Evolutionary conservation across 2,329 filamentous ascomycete genomes (phyloP), one percentile per base, ranked within the genome.

Genomic region (Cryoendolithus antarcticus): DNA sequence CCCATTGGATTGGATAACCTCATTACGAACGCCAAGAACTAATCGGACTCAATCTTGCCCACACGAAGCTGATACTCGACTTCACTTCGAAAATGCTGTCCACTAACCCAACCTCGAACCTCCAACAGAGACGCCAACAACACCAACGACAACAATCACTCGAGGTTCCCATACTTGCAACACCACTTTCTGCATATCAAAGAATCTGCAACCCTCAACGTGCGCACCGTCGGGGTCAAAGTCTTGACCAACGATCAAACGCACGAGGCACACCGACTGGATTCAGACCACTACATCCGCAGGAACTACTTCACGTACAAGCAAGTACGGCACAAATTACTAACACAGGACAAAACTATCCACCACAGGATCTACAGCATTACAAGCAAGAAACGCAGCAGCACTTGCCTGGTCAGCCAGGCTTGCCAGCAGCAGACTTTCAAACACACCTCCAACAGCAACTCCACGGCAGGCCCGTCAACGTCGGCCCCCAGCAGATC

Each of bases 131-230:
- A 63, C 75, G 79, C 62, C 75, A 76, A 66, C 73, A 77, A 65
- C 86, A 93, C 67, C 75, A 84, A 62, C 82, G 86, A 67, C 86
- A 93, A 70, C 80, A 84, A 57, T 94, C 86, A 61, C 83, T 84
- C 65, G 83, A 89, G 61, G 75, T 77, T 55, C 74, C 76, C 59
- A 82, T 56, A 78, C 72, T 75, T 78, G 65, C 74, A 64, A 58
- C 51, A 38, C 70, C 70, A 65, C 70, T 82, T 66, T 74, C 79
- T 60, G 63, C 65, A 43, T 60, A 53, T 60, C 56, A 71, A 74
- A 62, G 68, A 66, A 54, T 61, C 64, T 61, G 69, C 67, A 60
- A 51, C 49, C 51, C 54, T 47, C 51, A 48, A 40, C 62, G 61
- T 52, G 67, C 70, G 60, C 84, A 93, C 65, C 80, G 85, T 64